Conservation (phyloP, 306 rosid species). For the Rosa lucieae region DNA sequence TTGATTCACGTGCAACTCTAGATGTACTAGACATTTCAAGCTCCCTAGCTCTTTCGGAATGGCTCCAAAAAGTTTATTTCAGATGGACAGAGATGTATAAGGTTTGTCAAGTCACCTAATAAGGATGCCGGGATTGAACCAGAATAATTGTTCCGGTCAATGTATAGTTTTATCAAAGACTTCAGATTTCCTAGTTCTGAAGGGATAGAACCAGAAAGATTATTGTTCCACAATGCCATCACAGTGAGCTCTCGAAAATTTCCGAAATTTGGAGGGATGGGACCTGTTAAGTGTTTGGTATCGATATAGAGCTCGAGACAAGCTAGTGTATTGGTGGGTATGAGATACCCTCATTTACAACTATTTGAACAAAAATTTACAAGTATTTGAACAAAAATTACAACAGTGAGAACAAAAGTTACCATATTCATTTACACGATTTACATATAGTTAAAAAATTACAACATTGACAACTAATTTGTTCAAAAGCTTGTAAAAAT, state of each 20-base stretch:
- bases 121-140: neutral
- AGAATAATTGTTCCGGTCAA: no score
- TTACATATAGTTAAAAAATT: no score
- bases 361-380: no score
- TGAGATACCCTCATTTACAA: no score
- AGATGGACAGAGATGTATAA: neutral
- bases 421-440: no score
- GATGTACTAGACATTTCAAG: neutral
- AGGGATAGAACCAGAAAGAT: constrained; percentile 7
- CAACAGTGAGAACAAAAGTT: no score
- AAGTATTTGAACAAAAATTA: no score
- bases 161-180: no score
- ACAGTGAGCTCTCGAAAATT: neutral
- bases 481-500: no score
- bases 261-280: constrained; percentile 22
- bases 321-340: no score
- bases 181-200: neutral
- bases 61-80: neutral
- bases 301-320: neutral
- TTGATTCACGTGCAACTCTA: neutral
- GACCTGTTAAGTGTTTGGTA: constrained; percentile 10
- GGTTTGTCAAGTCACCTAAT: neutral
- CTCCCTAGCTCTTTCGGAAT: constrained; percentile 21
- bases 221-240: neutral
- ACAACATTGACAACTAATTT: no score